Base-by-base conservation (phyloP, 441 rosid genomes). In the Macaranga tanarius region DNA sequence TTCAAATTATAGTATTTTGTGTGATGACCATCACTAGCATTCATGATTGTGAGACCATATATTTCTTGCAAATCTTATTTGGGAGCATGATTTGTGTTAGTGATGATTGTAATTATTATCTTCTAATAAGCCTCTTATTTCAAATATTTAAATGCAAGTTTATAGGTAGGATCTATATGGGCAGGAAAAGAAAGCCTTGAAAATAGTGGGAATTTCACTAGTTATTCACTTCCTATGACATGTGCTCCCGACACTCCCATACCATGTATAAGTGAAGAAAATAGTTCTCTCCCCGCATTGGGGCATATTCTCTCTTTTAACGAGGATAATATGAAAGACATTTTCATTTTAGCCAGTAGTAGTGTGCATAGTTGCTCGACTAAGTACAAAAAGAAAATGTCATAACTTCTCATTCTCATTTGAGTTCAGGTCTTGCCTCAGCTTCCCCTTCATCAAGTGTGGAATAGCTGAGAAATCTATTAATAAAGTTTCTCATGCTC, bases 351-450 rank as follows among this genome's bases (percentile, higher is more conserved):
- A 58, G 79, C 95, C 48, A 88, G 76, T 77, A 82, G 73, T 19
- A 97, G 99, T 45, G 97, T 94, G 57, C 89, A 86, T 57, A 85
- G 89, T 90, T 45, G 92, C 86, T 50, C 89, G 80, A n/a, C 96
- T 97, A 0, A 92, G 95, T 76, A 85, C 77, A 90, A 0, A 90
- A 85, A 84, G 99, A 94, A 77, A 90, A 83, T 59, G 76, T 74
- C 38, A 85, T 90, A 0, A 79, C 70, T 50, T 6, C n/a, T 50
- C 3, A 77, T 63, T 64, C 62, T n/a, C n/a, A n/a, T n/a, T n/a
- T n/a, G 67, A 82, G 51, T 70, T 89, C 89, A 0, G 26, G 77
- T 64, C 84, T 91, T 56, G 52, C 84, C 1, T 44, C 77, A 20
- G 67, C 92, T 22, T 80, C 89, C 16, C 56, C 87, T 70, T 83